Conservation (phyloP, 768 basidiomycete genomes). For the Leucocoprinus birnbaumii region DNA sequence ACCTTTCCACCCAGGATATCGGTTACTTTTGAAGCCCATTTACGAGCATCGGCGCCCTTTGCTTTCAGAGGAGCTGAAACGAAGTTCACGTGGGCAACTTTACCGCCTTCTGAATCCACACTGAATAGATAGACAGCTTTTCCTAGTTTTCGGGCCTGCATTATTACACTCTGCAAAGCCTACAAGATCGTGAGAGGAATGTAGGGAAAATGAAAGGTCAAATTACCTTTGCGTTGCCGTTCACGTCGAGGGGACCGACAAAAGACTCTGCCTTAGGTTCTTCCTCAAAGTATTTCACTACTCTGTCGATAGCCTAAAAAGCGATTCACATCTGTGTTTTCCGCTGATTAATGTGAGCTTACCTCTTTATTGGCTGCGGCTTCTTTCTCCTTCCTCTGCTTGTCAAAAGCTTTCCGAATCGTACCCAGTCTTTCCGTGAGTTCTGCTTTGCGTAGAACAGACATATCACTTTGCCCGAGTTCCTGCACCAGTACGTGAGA, state of each 20-base stretch:
- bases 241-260: conserved; percentile 68
- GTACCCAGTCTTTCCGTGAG: conserved; percentile 70
- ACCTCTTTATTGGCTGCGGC: conserved; percentile 76
- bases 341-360: conserved; percentile 14
- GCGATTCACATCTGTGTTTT: not conserved
- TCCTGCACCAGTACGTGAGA: conserved; percentile 53
- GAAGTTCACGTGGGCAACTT: conserved; percentile 86
- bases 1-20: conserved; percentile 92
- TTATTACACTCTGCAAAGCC: conserved; percentile 74
- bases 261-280: conserved; percentile 70
- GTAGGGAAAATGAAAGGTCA: not conserved
- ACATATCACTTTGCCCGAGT: conserved; percentile 86
- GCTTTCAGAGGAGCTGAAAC: conserved; percentile 57
- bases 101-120: conserved; percentile 61
- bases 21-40: conserved; percentile 81
- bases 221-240: conserved; percentile 83
- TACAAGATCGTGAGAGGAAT: conserved; percentile 21
- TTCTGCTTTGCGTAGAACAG: conserved; percentile 76
- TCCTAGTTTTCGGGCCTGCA: conserved; percentile 74
- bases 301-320: conserved; percentile 62
- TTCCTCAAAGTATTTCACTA: conserved; percentile 74
- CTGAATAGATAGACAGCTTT: conserved; percentile 92
- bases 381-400: conserved; percentile 81
- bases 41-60: conserved; percentile 76
- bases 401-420: conserved; percentile 82